Conservation (phyloP, 2,329 filamentous ascomycete species). For the Diaporthe aspalathi region DNA sequence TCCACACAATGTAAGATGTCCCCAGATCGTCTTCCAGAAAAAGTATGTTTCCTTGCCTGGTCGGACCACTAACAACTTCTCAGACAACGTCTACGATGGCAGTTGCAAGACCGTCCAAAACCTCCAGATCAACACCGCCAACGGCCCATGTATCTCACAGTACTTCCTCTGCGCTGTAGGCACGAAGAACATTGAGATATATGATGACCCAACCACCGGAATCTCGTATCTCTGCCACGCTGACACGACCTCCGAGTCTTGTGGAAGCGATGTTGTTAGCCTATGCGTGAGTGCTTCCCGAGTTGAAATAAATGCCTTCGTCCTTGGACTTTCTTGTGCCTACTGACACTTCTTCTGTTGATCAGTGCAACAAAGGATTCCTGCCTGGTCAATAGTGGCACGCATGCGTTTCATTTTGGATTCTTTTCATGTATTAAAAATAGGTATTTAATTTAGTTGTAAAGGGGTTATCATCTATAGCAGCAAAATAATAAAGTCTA, state of each 20-base stretch:
- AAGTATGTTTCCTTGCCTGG: neutral
- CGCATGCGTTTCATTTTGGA: neutral
- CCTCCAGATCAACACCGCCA: constrained; percentile 12
- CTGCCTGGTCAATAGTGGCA: neutral
- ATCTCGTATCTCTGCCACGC: constrained; percentile 25
- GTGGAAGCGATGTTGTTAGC: constrained; percentile 24
- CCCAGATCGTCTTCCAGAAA: too few relatives aligned
- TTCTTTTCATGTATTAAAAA: neutral
- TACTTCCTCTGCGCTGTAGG: constrained; percentile 31
- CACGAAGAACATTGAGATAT: constrained; percentile 21
- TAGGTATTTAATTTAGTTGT: neutral
- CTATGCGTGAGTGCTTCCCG: constrained; percentile 23
- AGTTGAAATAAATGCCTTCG: too few relatives aligned
- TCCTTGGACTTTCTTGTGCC: too few relatives aligned
- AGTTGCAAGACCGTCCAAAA: constrained; percentile 32
- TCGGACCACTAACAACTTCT: neutral
- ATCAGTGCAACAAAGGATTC: neutral
- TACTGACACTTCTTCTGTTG: neutral
- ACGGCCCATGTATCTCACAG: constrained; percentile 22
- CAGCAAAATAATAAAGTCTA: neutral
- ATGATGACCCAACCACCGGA: constrained; percentile 34
- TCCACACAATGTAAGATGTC: constrained; percentile 20
- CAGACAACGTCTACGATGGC: constrained; percentile 32
- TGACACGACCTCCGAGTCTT: constrained; percentile 28
- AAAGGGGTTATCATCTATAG: neutral